Percentiles rank a stretch among this genome's conserved stretches.
Evolutionary conservation across 441 rosid species (phyloP).

Genomic region (Viola pubescens): DNA sequence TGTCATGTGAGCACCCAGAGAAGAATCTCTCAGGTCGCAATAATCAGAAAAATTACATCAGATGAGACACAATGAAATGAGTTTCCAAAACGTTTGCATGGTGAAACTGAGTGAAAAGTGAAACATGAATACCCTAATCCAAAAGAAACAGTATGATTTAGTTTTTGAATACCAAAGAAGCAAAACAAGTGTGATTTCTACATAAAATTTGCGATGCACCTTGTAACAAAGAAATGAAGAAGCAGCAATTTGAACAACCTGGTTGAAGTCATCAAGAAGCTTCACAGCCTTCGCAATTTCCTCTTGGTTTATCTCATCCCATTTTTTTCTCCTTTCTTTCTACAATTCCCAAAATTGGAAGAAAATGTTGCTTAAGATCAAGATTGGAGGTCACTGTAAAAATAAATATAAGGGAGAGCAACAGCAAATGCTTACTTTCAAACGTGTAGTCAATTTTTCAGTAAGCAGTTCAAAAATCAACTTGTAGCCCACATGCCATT

Average conservation of each 20-base stretch:
- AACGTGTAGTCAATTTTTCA: slow-evolving; percentile 58
- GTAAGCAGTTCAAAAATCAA: slow-evolving; percentile 79
- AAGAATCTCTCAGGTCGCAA: slow-evolving; percentile 5
- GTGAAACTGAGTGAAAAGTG: background rate
- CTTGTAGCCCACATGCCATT: slow-evolving; percentile 93
- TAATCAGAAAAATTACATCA: background rate
- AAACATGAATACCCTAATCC: no score
- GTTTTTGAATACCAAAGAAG: no score
- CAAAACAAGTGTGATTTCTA: no score
- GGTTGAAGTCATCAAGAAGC: slow-evolving; percentile 65
- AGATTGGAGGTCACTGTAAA: slow-evolving; percentile 6
- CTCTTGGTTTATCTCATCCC: slow-evolving; percentile 88
- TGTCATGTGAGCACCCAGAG: slow-evolving; percentile 2
- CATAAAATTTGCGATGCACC: no score
- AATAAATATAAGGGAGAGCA: slow-evolving; percentile 1
- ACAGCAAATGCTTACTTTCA: slow-evolving; percentile 45
- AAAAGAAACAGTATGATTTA: no score
- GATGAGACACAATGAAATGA: no score
- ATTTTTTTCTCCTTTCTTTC: slow-evolving; percentile 81
- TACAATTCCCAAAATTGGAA: slow-evolving; percentile 16
- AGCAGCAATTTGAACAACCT: slow-evolving; percentile 43
- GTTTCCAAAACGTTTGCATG: no score
- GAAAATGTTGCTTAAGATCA: slow-evolving; percentile 5
- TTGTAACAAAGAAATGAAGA: slow-evolving; percentile 2
- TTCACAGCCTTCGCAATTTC: slow-evolving; percentile 80